A percentile compares a stretch with the other conserved stretches of the same genome.
Evolutionary conservation across 306 rosid species (phyloP).

Genomic region (Malus sieversii): DNA sequence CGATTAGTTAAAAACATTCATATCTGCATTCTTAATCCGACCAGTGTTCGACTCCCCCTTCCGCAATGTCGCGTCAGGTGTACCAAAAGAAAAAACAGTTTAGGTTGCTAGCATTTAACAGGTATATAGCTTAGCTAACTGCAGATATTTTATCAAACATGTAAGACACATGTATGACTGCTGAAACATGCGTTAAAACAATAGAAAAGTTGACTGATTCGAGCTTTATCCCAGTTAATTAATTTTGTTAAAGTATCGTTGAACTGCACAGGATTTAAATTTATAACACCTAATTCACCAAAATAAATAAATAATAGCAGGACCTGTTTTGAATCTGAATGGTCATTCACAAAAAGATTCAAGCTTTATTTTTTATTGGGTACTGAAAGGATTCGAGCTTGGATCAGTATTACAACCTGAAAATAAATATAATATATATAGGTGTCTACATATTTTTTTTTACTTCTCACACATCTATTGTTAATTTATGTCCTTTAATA

Average conservation of each 20-base stretch:
- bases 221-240: not conserved
- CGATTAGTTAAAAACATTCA: too few species aligned
- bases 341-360: not conserved
- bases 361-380: too few species aligned
- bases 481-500: too few species aligned
- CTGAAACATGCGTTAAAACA: not conserved
- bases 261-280: not conserved
- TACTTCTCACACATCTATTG: too few species aligned
- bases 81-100: not conserved
- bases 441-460: too few species aligned
- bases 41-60: not conserved
- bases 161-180: not conserved
- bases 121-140: constrained; percentile 2
- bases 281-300: not conserved
- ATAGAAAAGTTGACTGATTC: not conserved
- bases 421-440: not conserved
- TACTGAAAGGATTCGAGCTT: not conserved
- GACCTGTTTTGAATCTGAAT: not conserved
- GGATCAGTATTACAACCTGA: not conserved
- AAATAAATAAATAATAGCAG: not conserved
- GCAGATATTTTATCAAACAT: not conserved
- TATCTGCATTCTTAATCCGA: not conserved
- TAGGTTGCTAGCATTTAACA: not conserved
- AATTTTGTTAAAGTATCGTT: not conserved
- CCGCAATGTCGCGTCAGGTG: too few species aligned